Evolutionary conservation across 192 early-diverging fungal species (phyloP), one percentile per base, ranked within the genome.

Genomic region (Endogone sp.): DNA sequence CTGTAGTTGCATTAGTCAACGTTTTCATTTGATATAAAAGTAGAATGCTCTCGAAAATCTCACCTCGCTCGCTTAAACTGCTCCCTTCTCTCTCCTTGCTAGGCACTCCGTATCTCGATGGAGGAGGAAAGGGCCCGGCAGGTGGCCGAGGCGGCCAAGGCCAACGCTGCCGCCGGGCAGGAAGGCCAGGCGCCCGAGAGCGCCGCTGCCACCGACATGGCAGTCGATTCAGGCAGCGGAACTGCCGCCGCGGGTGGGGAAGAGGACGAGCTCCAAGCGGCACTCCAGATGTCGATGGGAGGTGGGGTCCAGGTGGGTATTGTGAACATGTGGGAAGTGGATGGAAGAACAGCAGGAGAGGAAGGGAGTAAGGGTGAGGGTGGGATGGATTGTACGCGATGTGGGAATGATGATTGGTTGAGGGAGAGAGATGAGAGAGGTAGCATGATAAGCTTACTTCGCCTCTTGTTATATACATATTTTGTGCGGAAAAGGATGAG

Each of bases 61-160:
- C 49, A 9, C 26, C 21, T 37, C 29, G 2, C 67, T 57, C 75
- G 30, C 6, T 26, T 23, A 56, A 25, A 65, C 3, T n/a, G n/a
- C n/a, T n/a, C n/a, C n/a, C n/a, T n/a, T n/a, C n/a, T n/a, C n/a
- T n/a, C n/a, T n/a, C 37, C 31, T 2, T 26, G 29, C n/a, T 69
- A 90, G 85, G 95, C 96, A 2, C 75, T 99, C 63, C 88, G 94
- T 68, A 98, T 99, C 80, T 98, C 96, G 24, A 76, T 98, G 82
- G 94, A 96, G 73, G 97, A 99, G 78, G 97, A 98, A 70, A 88
- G 89, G 58, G 95, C 94, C 30, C 86, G 97, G 73, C 96, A 96
- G 66, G 91, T 89, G 56, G 83, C 87, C 28, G 82, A 77, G 8
- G 69, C 72, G 54, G 67, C 74, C 63, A 80, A 81, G 74, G 78